phyloP scores from a whole-genome alignment of 306 rosid genomes.

The Vigna mungo region DNA sequence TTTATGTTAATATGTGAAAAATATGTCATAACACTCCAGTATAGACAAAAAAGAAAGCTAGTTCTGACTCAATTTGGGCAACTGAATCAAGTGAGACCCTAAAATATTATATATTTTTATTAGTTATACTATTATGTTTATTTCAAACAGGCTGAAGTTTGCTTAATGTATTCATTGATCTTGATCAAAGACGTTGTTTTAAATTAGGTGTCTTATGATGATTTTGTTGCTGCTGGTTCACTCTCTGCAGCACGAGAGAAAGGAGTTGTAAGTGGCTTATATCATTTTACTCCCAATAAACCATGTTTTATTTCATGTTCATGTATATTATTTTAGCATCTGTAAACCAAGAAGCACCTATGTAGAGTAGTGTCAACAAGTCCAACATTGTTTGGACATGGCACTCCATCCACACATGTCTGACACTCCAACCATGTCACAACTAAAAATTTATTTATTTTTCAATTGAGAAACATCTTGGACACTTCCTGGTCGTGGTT shows the following conservation, averaged over 20 bases:
- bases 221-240: constrained; percentile 88
- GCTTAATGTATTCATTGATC: background rate
- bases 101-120: too few species aligned
- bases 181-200: constrained; percentile 24
- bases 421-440: too few species aligned
- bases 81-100: too few species aligned
- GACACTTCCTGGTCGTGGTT: too few species aligned
- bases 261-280: constrained; percentile 80
- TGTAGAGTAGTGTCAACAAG: too few species aligned
- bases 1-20: constrained; percentile 6
- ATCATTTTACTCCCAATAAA: constrained; percentile 31
- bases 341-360: too few species aligned
- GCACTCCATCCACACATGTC: too few species aligned
- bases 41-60: too few species aligned
- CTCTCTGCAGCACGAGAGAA: constrained; percentile 92
- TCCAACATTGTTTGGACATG: too few species aligned
- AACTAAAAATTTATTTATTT: too few species aligned
- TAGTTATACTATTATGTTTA: background rate
- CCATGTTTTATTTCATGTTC: constrained; percentile 7
- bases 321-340: constrained; percentile 3
- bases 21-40: background rate
- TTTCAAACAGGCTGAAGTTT: constrained; percentile 20
- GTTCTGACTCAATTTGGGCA: too few species aligned
- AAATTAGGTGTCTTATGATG: constrained; percentile 79
- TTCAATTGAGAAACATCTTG: too few species aligned